A percentile compares a stretch with the other conserved stretches of the same genome.
Evolutionary conservation across 768 basidiomycete genomes (phyloP).

Genomic region (Rhizopogon salebrosus): DNA sequence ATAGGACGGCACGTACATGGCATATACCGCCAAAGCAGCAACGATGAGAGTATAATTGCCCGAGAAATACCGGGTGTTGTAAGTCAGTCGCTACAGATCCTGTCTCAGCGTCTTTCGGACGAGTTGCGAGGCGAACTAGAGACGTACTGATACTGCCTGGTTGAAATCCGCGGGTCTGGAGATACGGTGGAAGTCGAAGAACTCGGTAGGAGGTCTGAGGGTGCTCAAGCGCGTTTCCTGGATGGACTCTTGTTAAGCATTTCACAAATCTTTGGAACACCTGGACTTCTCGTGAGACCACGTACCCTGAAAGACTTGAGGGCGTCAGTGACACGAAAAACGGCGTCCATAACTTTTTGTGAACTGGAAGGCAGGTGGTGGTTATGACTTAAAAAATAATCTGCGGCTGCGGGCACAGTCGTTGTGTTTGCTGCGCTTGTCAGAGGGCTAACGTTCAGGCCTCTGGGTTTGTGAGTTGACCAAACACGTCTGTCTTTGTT

Average conservation of each 20-base stretch:
- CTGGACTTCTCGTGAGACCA: slow-evolving; percentile 6
- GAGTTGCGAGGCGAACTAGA: neutral
- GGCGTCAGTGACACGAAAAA: slow-evolving; percentile 62
- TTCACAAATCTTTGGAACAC: neutral
- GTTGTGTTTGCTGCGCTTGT: slow-evolving; percentile 12
- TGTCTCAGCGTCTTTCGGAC: neutral
- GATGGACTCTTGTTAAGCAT: neutral
- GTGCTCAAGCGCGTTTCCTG: slow-evolving; percentile 80
- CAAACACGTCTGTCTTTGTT: slow-evolving; percentile 12
- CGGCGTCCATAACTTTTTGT: slow-evolving; percentile 50
- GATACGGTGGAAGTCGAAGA: slow-evolving; percentile 79
- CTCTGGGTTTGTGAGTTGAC: neutral
- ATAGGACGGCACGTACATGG: slow-evolving; percentile 51
- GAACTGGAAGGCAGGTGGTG: slow-evolving; percentile 2
- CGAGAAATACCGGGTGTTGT: slow-evolving; percentile 90
- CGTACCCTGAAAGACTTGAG: slow-evolving; percentile 67
- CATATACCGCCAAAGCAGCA: slow-evolving; percentile 76
- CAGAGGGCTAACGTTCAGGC: neutral
- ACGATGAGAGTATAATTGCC: slow-evolving; percentile 87
- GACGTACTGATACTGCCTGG: slow-evolving; percentile 66
- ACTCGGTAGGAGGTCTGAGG: slow-evolving; percentile 67
- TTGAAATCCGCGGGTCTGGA: slow-evolving; percentile 83
- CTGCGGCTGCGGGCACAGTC: neutral
- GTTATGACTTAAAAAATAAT: neutral
- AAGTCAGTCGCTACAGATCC: slow-evolving; percentile 71